phyloP scores from a whole-genome alignment of 306 rosid species.

The Sechiopsis laciniata region DNA sequence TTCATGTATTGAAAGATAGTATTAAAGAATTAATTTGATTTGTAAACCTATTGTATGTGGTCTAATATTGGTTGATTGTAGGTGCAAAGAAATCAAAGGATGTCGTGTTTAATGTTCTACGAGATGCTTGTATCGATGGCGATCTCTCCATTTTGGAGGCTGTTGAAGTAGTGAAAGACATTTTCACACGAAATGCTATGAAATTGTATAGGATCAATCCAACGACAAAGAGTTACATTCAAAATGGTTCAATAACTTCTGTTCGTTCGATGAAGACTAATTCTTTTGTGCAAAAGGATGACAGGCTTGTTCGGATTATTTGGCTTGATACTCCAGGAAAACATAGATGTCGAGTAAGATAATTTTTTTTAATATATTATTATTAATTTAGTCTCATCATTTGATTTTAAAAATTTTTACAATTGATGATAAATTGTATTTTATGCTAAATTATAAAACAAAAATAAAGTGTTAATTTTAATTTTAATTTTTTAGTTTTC shows the following conservation, averaged over 20 bases:
- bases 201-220: slow-evolving; percentile 51
- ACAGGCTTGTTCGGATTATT: slow-evolving; percentile 59
- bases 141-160: slow-evolving; percentile 73
- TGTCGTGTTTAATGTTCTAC: slow-evolving; percentile 60
- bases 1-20: too few relatives aligned
- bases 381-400: too few relatives aligned
- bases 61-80: slow-evolving; percentile 26
- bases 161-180: slow-evolving; percentile 62
- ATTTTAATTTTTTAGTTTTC: too few relatives aligned
- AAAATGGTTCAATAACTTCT: slow-evolving; percentile 21
- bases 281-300: slow-evolving; percentile 30
- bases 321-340: slow-evolving; percentile 84
- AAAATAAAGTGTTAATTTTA: too few relatives aligned
- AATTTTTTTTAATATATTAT: not conserved
- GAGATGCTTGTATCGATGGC: slow-evolving; percentile 60
- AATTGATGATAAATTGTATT: too few relatives aligned
- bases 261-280: slow-evolving; percentile 22
- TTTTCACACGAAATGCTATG: slow-evolving; percentile 62
- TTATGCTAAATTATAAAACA: too few relatives aligned
- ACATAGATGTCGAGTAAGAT: slow-evolving; percentile 88
- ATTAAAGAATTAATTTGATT: too few relatives aligned
- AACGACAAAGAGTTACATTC: slow-evolving; percentile 24
- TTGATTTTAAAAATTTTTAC: too few relatives aligned
- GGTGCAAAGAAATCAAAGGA: slow-evolving; percentile 79
- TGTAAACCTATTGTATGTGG: too few relatives aligned